Percentiles rank a stretch among this genome's conserved stretches.
Conservation (phyloP, 75 land plant genomes). For the Selaginella moellendorffii region DNA sequence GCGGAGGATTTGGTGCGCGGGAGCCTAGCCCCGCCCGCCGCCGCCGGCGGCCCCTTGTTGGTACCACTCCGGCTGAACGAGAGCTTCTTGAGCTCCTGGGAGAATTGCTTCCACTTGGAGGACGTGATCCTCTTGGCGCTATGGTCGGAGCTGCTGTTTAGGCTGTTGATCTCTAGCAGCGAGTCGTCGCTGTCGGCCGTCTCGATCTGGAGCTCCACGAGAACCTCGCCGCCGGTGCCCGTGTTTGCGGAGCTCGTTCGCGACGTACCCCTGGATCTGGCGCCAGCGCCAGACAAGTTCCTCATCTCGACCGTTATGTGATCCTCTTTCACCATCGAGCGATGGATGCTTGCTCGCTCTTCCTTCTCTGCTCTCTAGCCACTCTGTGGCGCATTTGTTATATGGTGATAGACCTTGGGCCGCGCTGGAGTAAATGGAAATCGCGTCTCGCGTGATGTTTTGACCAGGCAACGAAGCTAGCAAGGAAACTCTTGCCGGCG, state of each 20-base stretch:
- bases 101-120: neutral
- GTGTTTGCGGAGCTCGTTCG: neutral
- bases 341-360: no score
- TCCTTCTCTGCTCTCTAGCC: no score
- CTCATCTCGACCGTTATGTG: neutral
- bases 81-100: neutral
- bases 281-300: neutral
- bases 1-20: constrained; percentile 19
- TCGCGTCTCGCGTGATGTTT: no score
- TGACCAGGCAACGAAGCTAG: no score
- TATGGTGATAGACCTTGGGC: no score
- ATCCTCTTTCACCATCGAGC: no score
- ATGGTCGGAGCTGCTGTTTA: neutral
- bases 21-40: no score
- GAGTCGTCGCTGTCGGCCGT: neutral
- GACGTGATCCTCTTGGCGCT: neutral
- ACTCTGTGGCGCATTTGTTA: no score
- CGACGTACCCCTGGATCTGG: neutral
- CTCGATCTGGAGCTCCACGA: neutral
- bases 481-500: no score
- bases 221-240: neutral
- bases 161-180: neutral
- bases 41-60: neutral
- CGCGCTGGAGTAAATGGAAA: no score
- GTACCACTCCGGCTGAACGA: neutral